Evolutionary conservation across 306 rosid species (phyloP).

Genomic region (Heteromeles arbutifolia): DNA sequence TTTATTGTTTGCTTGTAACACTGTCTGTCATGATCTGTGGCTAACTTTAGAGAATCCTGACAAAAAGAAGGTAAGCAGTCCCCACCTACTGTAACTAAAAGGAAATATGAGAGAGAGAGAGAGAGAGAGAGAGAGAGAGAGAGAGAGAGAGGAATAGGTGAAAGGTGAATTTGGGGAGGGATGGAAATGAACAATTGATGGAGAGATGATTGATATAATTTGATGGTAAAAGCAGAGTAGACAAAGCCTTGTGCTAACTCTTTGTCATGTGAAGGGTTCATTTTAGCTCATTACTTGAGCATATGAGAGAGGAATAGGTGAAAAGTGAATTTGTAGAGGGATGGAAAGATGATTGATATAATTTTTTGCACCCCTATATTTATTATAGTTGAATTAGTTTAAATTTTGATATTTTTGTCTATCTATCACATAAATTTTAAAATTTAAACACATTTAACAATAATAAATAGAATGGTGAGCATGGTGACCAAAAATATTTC

Average conservation of each 20-base stretch:
- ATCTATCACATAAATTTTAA: fast-evolving
- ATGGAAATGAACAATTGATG: conserved; percentile 12
- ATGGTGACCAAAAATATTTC: no score
- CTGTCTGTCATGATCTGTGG: background rate
- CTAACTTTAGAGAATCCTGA: conserved; percentile 19
- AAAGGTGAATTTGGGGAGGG: background rate
- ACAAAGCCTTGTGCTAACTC: conserved; percentile 17
- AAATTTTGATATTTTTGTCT: no score
- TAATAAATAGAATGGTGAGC: no score
- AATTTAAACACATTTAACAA: no score
- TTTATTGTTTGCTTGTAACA: background rate
- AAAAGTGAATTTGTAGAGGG: background rate
- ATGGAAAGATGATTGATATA: background rate
- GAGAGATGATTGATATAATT: background rate
- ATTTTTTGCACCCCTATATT: background rate
- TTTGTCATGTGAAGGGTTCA: background rate
- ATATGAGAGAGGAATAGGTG: no score
- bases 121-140: background rate
- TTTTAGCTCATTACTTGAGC: background rate
- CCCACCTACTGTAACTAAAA: conserved; percentile 37
- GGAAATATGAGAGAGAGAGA: background rate
- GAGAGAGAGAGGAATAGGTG: background rate
- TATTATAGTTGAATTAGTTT: no score
- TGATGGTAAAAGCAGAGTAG: conserved; percentile 6
- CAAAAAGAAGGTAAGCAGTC: conserved; percentile 62